Evolutionary conservation across 2,329 filamentous ascomycete genomes (phyloP), one percentile per base, ranked within the genome.

Genomic region (Mycosphaerella arachidis): DNA sequence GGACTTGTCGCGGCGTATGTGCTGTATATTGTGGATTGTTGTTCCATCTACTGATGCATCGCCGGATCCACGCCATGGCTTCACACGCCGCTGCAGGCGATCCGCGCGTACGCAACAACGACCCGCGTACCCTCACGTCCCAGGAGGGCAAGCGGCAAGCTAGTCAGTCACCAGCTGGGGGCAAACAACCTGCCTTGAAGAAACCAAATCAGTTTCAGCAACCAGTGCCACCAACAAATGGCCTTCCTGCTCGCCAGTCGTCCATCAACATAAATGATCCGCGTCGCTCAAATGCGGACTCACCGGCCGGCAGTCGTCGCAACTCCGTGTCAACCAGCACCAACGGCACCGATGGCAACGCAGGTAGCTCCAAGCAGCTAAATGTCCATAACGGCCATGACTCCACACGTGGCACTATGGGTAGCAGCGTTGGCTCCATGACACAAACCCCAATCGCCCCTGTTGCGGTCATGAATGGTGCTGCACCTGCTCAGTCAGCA

Each of bases 141-240:
- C 1, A 53, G 29, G 30, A 56, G 10, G 37, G 30, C 24, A 59
- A 59, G 57, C 52, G 57, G 6, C 16, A 30, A 33, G 57, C 57
- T 24, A 59, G 57, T 33, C 57, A 24, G 5, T 55, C 57, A 7
- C 57, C 57, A 40, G 18, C 52, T 31, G 52, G n/a, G 7, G 52
- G 16, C 12, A 24, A 33, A 18, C 48, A 51, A 27, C 52, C 57
- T 24, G 30, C 12, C 8, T 13, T n/a, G 12, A 58, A 58, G 56
- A 48, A 8, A 20, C 24, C 43, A 13, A 50, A 27, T 5, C 29
- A 20, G 30, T 29, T 27, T 5, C 12, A 2, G 37, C 50, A 20
- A 6, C 27, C 50, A 31, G 8, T 18, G 18, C 30, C 27, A 35
- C 12, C 30, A 35, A 10, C 6, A 10, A 3, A 13, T 16, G 46